These are phyloP conservation scores for Candida gorgasii DNA, from an alignment of 805 yeast species.

Conservation along the genomic window DNA sequence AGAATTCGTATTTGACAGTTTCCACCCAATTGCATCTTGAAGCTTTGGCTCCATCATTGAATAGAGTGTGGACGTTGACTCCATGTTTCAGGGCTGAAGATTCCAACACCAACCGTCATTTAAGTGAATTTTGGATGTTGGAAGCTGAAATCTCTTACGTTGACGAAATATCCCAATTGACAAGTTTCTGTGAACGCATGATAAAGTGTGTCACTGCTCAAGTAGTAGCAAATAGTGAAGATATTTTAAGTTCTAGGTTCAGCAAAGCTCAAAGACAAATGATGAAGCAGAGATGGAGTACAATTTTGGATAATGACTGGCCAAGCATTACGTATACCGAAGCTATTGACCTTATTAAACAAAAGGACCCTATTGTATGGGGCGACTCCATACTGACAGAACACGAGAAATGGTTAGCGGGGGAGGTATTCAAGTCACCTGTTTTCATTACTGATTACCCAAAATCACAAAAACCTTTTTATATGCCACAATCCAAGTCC, in stretches of 20 bases:
- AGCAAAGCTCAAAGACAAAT: constrained; percentile 35
- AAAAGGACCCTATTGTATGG: constrained; percentile 43
- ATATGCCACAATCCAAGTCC: constrained; percentile 66
- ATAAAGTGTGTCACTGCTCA: constrained; percentile 45
- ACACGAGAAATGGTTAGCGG: constrained; percentile 91
- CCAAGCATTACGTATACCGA: constrained; percentile 70
- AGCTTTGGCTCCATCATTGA: constrained; percentile 68
- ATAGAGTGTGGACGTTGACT: constrained; percentile 81
- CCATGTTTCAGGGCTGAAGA: constrained; percentile 96
- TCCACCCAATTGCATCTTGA: constrained; percentile 93
- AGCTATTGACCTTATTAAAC: constrained; percentile 58
- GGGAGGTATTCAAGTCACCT: constrained; percentile 63
- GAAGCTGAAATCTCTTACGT: constrained; percentile 86
- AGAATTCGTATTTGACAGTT: constrained; percentile 74
- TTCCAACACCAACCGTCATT: constrained; percentile 87
- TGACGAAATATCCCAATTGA: constrained; percentile 56
- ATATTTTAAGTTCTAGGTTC: constrained; percentile 37
- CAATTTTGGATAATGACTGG: constrained; percentile 56
- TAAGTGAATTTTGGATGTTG: constrained; percentile 96
- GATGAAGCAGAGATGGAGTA: constrained; percentile 59
- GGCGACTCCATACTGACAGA: constrained; percentile 78
- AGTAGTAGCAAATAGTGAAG: constrained; percentile 17
- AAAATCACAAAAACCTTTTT: constrained; percentile 74
- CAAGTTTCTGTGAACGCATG: constrained; percentile 70
- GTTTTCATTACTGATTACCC: constrained; percentile 94